These are phyloP conservation scores for Penicillium lagena DNA, from an alignment of 495 filamentous ascomycete genomes.

Conservation along the genomic window DNA sequence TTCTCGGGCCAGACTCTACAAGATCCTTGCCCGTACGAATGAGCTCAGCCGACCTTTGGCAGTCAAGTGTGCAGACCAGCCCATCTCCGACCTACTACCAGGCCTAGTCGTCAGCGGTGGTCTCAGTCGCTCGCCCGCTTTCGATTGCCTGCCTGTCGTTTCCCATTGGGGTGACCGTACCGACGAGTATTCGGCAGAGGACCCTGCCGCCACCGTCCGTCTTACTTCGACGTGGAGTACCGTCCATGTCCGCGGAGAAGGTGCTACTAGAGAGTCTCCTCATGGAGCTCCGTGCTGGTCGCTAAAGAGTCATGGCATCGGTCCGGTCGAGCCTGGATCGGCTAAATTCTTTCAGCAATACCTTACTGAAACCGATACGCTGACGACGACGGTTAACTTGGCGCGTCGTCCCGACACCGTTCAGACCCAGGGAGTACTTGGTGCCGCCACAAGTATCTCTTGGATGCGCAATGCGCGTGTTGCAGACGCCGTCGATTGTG, in stretches of 20 bases:
- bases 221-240: constrained; percentile 5
- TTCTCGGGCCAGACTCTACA: constrained; percentile 1
- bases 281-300: constrained; percentile 3
- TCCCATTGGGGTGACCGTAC: constrained; percentile 7
- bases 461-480: constrained; percentile 7
- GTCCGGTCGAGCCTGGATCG: background rate
- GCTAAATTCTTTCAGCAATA: constrained; percentile 3
- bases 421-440: background rate
- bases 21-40: constrained; percentile 6
- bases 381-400: constrained; percentile 5
- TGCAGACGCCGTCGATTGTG: constrained; percentile 5
- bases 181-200: constrained; percentile 1
- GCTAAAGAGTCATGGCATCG: constrained; percentile 3
- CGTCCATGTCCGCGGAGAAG: constrained; percentile 5
- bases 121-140: constrained; percentile 7
- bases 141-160: constrained; percentile 5
- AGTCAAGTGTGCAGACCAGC: constrained; percentile 1
- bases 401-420: constrained; percentile 2
- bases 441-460: constrained; percentile 1
- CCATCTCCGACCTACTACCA: constrained; percentile 5
- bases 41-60: constrained; percentile 4
- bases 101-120: constrained; percentile 5
- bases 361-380: constrained; percentile 1
- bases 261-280: background rate
- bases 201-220: constrained; percentile 2